Evolutionary conservation across 2,329 filamentous ascomycete genomes (phyloP), one percentile per base, ranked within the genome.

Genomic region (Colletotrichum lini): DNA sequence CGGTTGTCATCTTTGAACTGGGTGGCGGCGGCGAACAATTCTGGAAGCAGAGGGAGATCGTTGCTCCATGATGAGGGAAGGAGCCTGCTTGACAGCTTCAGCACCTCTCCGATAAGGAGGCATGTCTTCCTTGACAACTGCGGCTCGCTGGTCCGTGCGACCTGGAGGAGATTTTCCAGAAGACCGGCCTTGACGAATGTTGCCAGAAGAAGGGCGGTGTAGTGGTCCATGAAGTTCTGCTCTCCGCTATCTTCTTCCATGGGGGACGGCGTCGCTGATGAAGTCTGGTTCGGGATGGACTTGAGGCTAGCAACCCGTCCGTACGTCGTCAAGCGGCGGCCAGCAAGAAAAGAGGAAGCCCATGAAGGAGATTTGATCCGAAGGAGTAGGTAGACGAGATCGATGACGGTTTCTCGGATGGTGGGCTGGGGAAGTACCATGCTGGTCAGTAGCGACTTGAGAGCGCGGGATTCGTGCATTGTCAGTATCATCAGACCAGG

Each of bases 331-430:
- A 99, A 85, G 71, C 97, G 89, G 74, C 96, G 90, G 9, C 96
- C 97, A 45, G 97, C 96, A 57, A 99, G 88, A 79, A 98, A 99
- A 0, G 96, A 97, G 0, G 94, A 95, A 9, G 96, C 97, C 96
- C 96, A 99, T 10, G 95, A 92, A 53, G 96, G 91, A 70, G 95
- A 92, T 76, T 98, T 98, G 78, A 99, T 98, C 45, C 96, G 91
- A 62, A 99, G 82, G 3, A 92, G 80, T 0, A 87, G 87, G 77
- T 97, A 98, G 21, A 99, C 82, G 15, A 99, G 85, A 79, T 99
- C 96, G 72, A 99, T 87, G 21, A 98, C 91, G 0, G 95, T 92
- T 78, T 97, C 95, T 59, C 89, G 84, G 58, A 91, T 86, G 0
- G 81, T 78, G 7, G 86, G 81, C 65, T 85, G 88, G 0, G 90